A percentile compares a stretch with the other conserved stretches of the same genome.
Evolutionary conservation across 2,329 filamentous ascomycete species (phyloP).

Genomic region (Penicillium vulpinum): DNA sequence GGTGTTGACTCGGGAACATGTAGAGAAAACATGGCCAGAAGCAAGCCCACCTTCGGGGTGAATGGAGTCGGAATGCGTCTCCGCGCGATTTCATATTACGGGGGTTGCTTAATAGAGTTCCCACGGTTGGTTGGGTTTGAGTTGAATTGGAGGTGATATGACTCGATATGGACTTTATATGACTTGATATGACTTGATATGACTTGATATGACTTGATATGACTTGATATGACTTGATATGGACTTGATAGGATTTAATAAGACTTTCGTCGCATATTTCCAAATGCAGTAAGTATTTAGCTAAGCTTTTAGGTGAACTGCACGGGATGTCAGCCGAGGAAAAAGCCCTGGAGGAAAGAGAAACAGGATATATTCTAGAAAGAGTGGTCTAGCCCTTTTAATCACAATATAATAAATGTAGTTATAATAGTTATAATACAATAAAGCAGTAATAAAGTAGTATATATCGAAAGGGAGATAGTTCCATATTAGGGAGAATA

Average conservation of each 20-base stretch:
- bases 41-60: not conserved
- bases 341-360: not conserved
- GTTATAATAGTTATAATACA: no score
- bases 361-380: not conserved
- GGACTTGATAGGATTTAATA: not conserved
- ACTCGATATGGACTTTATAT: no score
- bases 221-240: no score
- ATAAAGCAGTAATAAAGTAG: no score
- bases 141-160: no score
- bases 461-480: not conserved
- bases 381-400: not conserved
- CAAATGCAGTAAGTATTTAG: not conserved
- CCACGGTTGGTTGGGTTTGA: not conserved
- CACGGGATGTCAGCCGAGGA: not conserved
- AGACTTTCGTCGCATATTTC: conserved; percentile 6
- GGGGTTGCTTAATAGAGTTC: no score
- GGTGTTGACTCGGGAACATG: not conserved
- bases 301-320: not conserved
- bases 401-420: no score
- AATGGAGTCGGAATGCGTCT: conserved; percentile 5
- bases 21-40: not conserved
- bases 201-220: no score
- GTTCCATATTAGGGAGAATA: not conserved
- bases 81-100: no score
- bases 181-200: no score